Conservation (phyloP, 352 stramenopile genomes). For the Phytophthora hibernalis region DNA sequence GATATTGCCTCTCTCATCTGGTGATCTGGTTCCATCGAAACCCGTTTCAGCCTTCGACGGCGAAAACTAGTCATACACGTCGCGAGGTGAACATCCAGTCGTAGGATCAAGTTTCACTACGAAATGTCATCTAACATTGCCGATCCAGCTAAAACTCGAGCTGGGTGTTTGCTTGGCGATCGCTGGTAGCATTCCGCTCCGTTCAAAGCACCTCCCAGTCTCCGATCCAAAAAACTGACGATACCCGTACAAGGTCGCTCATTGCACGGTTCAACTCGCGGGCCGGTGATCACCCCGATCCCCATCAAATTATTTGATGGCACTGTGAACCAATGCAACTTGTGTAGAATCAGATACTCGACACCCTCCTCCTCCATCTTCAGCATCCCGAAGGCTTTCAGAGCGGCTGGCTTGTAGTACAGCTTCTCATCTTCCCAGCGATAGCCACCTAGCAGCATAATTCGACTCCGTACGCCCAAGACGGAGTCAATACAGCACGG, state of each 20-base stretch:
- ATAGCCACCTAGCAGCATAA: conserved; percentile 7
- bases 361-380: conserved; percentile 11
- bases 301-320: conserved; percentile 8
- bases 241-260: conserved; percentile 14
- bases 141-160: conserved; percentile 1
- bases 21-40: too few species aligned
- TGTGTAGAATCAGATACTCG: conserved; percentile 17
- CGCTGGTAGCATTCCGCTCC: background rate
- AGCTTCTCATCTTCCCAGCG: conserved; percentile 2
- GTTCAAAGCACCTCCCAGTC: background rate
- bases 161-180: background rate
- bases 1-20: too few species aligned
- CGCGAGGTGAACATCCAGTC: background rate
- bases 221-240: conserved; percentile 12
- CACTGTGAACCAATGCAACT: conserved; percentile 16
- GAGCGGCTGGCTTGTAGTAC: conserved; percentile 12
- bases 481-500: conserved; percentile 15
- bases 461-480: conserved; percentile 2
- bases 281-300: conserved; percentile 2
- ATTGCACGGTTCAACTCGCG: conserved; percentile 10
- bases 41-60: too few species aligned
- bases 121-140: conserved; percentile 12
- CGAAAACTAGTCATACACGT: too few species aligned
- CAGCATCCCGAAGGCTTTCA: conserved; percentile 19
- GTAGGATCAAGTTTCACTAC: too few species aligned